These are phyloP conservation scores for Ceriops zippeliana DNA, from an alignment of 345 rosid genomes.

Conservation along the genomic window DNA sequence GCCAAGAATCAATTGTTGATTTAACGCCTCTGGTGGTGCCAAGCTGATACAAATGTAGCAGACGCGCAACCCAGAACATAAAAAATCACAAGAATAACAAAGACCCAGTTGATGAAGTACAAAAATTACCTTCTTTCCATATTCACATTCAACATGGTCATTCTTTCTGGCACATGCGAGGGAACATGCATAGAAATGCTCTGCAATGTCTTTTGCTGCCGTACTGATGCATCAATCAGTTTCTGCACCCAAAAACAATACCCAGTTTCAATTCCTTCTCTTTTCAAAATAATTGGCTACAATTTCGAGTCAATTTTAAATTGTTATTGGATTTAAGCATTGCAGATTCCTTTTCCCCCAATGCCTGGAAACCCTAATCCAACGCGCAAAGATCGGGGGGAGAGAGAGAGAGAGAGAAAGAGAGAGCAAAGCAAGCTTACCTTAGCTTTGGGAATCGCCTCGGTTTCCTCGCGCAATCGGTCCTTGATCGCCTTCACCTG, in stretches of 20 bases:
- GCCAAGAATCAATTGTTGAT: conserved; percentile 26
- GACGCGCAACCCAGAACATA: conserved; percentile 5
- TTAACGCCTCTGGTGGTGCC: conserved; percentile 35
- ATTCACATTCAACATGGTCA: conserved; percentile 40
- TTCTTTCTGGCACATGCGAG: conserved; percentile 42
- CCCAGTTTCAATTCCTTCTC: neutral
- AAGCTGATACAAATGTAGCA: conserved; percentile 29
- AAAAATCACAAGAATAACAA: neutral
- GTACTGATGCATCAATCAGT: conserved; percentile 60
- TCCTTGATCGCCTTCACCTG: conserved; percentile 75
- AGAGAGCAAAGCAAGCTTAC: conserved; percentile 24
- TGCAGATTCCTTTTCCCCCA: too few relatives aligned
- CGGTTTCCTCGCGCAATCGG: conserved; percentile 67
- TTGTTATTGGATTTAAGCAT: too few relatives aligned
- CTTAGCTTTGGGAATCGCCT: conserved; percentile 83
- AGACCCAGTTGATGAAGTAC: neutral
- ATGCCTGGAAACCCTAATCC: neutral
- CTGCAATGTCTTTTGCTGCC: conserved; percentile 75
- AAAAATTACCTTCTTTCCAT: conserved; percentile 39
- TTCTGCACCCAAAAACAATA: conserved; percentile 41
- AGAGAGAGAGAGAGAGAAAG: neutral
- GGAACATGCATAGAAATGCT: conserved; percentile 54
- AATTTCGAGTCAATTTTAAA: too few relatives aligned
- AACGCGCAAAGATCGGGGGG: neutral
- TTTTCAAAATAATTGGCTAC: too few relatives aligned